phyloP scores from a whole-genome alignment of 106 monocot genomes.

The Allium sativum region DNA sequence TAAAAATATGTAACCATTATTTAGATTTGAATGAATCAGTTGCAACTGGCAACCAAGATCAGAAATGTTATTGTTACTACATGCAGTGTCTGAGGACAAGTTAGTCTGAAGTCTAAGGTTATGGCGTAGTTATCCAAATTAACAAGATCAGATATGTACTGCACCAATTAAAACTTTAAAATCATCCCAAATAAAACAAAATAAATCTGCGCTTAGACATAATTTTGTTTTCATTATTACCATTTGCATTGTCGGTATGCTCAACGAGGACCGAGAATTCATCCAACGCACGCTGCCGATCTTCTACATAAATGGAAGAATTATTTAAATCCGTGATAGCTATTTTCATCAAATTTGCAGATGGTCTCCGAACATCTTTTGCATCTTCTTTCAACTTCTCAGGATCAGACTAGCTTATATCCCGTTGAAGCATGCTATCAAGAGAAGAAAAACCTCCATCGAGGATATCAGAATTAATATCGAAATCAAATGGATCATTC shows the following conservation, averaged over 20 bases:
- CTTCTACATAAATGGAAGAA: constrained; percentile 61
- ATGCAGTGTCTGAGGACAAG: too few species aligned
- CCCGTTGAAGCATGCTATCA: constrained; percentile 61
- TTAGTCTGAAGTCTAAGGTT: too few species aligned
- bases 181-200: too few species aligned
- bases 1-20: too few species aligned
- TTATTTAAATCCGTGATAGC: constrained; percentile 80
- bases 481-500: constrained; percentile 7
- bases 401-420: constrained; percentile 80
- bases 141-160: too few species aligned
- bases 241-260: constrained; percentile 77
- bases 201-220: too few species aligned
- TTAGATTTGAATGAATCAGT: too few species aligned
- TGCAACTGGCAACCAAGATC: too few species aligned
- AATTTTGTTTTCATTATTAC: constrained; percentile 20
- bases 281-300: constrained; percentile 59
- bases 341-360: constrained; percentile 61
- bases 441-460: constrained; percentile 40
- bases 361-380: constrained; percentile 46
- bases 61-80: too few species aligned
- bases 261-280: constrained; percentile 83
- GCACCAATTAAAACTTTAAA: too few species aligned
- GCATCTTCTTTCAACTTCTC: constrained; percentile 79
- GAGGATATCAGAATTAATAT: constrained; percentile 14
- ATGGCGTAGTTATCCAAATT: too few species aligned